Evolutionary conservation across 257 asterid genomes (phyloP), one percentile per base, ranked within the genome.

Genomic region (Leonotis leonurus): DNA sequence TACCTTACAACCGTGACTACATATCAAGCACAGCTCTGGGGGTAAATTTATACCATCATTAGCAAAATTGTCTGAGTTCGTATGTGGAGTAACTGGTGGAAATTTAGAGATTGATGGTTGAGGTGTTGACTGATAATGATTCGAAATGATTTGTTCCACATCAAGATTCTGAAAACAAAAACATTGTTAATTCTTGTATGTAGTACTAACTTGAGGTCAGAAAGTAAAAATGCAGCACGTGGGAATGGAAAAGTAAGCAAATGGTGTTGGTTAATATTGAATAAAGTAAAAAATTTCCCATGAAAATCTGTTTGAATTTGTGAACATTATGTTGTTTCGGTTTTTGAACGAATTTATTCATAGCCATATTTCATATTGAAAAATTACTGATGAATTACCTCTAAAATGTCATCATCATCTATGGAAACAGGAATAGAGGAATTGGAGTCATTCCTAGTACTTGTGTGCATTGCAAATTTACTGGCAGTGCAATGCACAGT

Each of bases 1-100:
- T 79, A 89, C 97, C 95, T 83, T 77, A 70, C 61, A 74, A 64
- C 91, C 89, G 59, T 92, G 99, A 71, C 79, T 77, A 83, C 99
- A 92, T 54, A 74, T 79, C 69, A 51, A 54, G 78, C 80, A 75
- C 82, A 92, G 62, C 29, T 89, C 97, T 11, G 86, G 80, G 20
- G 97, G 99, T 69, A 89, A 69, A 73, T 72, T 75, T 30, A 74
- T 55, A 56, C 68, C 82, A 56, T 75, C 84, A 0, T 56, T 25
- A 26, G 32, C 64, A 69, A 41, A 65, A 49, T 64, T 56, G 65
- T 18, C 73, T 53, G 70, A 78, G 69, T 71, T 63, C 51, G 78
- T 37, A 59, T 62, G 77, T 16, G 94, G 95, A 67, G 94, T 81
- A 72, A 77, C 37, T 35, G 86, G 70, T 24, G 95, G 89, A 79